Conservation (phyloP, 371 early-diverging fungal species). For the Mortierella sp. region DNA sequence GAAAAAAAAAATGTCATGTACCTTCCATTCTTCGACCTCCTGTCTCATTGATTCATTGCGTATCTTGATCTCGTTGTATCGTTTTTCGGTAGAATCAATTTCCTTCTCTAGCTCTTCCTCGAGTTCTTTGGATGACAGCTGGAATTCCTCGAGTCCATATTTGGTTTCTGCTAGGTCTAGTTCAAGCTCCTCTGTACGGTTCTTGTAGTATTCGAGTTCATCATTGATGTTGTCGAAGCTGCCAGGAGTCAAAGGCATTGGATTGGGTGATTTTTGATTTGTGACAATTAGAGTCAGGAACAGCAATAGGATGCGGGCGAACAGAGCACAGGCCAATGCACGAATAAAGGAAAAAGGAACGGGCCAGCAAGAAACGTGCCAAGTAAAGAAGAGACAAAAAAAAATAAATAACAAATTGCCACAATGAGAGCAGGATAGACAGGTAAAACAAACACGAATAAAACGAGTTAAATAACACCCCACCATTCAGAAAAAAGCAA, state of each 20-base stretch:
- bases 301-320: not conserved
- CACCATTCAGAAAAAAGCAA: slow-evolving; percentile 10
- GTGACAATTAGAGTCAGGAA: not conserved
- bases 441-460: slow-evolving; percentile 6
- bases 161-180: slow-evolving; percentile 69
- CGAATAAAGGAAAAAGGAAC: slow-evolving; percentile 3
- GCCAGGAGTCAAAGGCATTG: slow-evolving; percentile 9
- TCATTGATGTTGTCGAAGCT: slow-evolving; percentile 67
- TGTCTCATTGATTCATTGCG: slow-evolving; percentile 66
- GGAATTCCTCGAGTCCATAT: slow-evolving; percentile 72
- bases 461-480: not conserved
- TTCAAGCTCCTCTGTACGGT: slow-evolving; percentile 63
- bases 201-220: slow-evolving; percentile 71
- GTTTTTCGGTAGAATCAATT: slow-evolving; percentile 70
- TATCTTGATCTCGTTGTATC: slow-evolving; percentile 70
- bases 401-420: not conserved
- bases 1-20: slow-evolving; percentile 20
- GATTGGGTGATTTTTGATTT: not conserved
- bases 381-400: not conserved
- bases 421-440: not conserved
- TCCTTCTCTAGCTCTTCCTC: slow-evolving; percentile 78
- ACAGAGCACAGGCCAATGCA: slow-evolving; percentile 17
- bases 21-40: slow-evolving; percentile 86
- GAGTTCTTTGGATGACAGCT: slow-evolving; percentile 71
- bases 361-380: not conserved